phyloP scores from a whole-genome alignment of 768 basidiomycete species.

The Rhodotorula babjevae region DNA sequence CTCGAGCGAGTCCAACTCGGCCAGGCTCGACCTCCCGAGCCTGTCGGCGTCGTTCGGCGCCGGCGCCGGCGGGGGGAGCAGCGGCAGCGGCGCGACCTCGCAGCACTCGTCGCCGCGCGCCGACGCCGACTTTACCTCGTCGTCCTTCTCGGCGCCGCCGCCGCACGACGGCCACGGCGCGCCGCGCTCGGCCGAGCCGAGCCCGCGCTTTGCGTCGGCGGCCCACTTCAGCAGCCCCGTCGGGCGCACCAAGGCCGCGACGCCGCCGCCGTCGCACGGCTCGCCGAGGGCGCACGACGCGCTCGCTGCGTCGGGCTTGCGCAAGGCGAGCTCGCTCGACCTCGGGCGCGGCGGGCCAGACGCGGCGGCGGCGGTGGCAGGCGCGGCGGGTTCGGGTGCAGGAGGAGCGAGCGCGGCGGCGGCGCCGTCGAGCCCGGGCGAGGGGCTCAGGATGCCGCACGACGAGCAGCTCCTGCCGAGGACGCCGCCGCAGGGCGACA shows the following conservation, averaged over 20 bases:
- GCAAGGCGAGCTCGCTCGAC: conserved; percentile 31
- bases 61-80: neutral
- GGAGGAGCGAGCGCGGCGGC: too few relatives aligned
- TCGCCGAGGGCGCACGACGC: conserved; percentile 4
- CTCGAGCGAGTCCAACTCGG: neutral
- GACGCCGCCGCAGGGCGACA: conserved; percentile 5
- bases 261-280: conserved; percentile 16
- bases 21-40: conserved; percentile 4
- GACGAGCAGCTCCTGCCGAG: neutral
- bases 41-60: neutral
- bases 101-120: neutral
- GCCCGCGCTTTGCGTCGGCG: neutral
- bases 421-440: too few relatives aligned
- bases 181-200: neutral
- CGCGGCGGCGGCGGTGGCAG: neutral
- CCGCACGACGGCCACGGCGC: neutral
- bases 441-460: neutral
- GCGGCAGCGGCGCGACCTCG: conserved; percentile 1
- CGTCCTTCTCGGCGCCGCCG: neutral
- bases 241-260: conserved; percentile 17
- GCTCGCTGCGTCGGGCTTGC: neutral
- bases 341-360: conserved; percentile 12
- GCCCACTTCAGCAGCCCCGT: neutral
- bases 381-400: too few relatives aligned
- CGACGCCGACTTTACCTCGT: neutral